Evolutionary conservation across 2,329 filamentous ascomycete species (phyloP).

Genomic region (Colletotrichum echinochloae): DNA sequence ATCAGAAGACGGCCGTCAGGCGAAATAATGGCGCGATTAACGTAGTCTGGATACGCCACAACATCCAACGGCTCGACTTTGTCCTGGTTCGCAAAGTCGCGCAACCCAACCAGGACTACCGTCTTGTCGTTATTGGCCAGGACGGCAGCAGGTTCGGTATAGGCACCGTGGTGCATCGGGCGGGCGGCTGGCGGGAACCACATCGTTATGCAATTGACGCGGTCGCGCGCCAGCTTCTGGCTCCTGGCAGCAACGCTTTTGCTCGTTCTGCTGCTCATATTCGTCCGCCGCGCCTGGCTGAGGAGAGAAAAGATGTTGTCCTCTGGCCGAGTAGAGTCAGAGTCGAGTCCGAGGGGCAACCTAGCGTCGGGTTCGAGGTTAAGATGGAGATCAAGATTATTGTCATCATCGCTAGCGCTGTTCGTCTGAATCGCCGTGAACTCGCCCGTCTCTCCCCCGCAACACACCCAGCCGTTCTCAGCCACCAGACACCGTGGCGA

Average conservation of each 20-base stretch:
- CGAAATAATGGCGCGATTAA: conserved; percentile 95
- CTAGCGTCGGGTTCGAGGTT: conserved; percentile 52
- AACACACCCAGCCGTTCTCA: conserved; percentile 87
- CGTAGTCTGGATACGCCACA: conserved; percentile 82
- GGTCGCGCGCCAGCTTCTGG: conserved; percentile 67
- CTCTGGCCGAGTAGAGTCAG: conserved; percentile 49
- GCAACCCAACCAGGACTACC: conserved; percentile 84
- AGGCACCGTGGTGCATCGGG: conserved; percentile 51
- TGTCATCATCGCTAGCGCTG: conserved; percentile 49
- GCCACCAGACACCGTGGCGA: conserved; percentile 89
- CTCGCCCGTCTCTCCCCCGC: conserved; percentile 88
- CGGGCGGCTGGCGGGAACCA: conserved; percentile 65
- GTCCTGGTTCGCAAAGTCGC: conserved; percentile 62
- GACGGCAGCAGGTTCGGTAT: conserved; percentile 71
- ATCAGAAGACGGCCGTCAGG: conserved; percentile 85
- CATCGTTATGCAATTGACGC: conserved; percentile 75
- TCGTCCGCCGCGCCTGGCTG: conserved; percentile 49
- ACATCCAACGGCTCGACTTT: conserved; percentile 72
- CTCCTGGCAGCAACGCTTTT: conserved; percentile 63
- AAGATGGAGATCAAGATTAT: conserved; percentile 44
- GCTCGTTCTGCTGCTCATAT: conserved; percentile 51
- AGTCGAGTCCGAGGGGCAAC: conserved; percentile 45
- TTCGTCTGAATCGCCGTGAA: conserved; percentile 82
- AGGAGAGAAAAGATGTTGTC: conserved; percentile 52
- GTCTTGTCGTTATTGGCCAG: conserved; percentile 93